Evolutionary conservation across 1,284 basidiomycete species (phyloP), one percentile per base, ranked within the genome.

Genomic region (Cryptococcus jaspeensis): DNA sequence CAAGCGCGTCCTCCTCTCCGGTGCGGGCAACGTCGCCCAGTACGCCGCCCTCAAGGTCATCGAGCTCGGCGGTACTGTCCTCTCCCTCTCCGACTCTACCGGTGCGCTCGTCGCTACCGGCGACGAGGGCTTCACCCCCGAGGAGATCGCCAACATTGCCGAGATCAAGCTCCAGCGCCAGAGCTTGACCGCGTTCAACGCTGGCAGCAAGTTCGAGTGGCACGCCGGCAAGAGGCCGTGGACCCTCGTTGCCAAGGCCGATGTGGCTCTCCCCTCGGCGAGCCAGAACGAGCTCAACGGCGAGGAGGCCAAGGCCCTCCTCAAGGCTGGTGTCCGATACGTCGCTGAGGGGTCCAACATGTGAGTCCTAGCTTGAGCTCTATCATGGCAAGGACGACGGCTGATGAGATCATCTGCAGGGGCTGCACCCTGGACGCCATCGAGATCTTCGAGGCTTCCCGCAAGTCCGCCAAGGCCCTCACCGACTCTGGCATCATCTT

Each of bases 311-410:
- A 79, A 86, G 76, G 84, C 83, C 9, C 83, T 89, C 63, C 72
- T 89, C 72, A 83, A 83, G 67, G 84, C 86, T 41, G 88, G 88
- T 63, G 84, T 84, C 67, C 80, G 84, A 69, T 86, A 87, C 78
- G 83, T 90, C 55, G 88, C 88, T 57, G 88, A 90, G 78, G 88
- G 88, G 36, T 86, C 84, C 65, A 89, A 89, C 80, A 87, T 87
- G 85, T 62, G 43, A 62, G 60, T 55, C 32, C 18, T 22, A 60
- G 46, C 15, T 56, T 45, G 38, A n/a, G n/a, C n/a, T n/a, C n/a
- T n/a, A n/a, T 45, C 39, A 37, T 46, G 15, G 25, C 6, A 37
- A 12, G 5, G 23, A 35, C 40, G 50, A 20, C 18, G 23, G 6
- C 25, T 22, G 35, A 45, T 39, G 52, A 35, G 25, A 12, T n/a